These are phyloP conservation scores for Mucor irregularis DNA, from an alignment of 371 early-diverging fungal species.

Conservation along the genomic window DNA sequence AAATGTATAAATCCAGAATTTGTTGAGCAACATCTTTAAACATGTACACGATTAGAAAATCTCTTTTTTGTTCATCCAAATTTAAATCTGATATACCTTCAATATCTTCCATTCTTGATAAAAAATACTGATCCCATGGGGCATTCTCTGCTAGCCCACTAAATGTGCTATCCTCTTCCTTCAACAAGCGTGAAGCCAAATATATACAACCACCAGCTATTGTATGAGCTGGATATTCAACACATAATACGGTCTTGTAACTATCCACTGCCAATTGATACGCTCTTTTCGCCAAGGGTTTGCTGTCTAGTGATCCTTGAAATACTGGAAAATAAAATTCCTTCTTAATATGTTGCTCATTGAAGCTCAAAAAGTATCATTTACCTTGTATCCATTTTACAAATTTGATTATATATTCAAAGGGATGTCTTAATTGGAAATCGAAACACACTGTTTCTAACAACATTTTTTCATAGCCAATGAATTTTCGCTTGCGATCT, in stretches of 20 bases:
- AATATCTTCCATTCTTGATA: constrained; percentile 55
- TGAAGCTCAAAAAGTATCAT: neutral
- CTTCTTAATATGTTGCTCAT: neutral
- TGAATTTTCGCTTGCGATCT: constrained; percentile 56
- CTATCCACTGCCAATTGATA: constrained; percentile 58
- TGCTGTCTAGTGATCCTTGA: constrained; percentile 38
- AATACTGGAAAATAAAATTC: constrained; percentile 1
- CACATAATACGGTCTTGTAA: constrained; percentile 58
- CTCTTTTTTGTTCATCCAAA: too few relatives aligned
- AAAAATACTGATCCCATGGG: constrained; percentile 50
- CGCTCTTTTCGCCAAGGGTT: constrained; percentile 49
- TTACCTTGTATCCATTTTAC: constrained; percentile 59
- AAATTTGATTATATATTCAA: constrained; percentile 63
- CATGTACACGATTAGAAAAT: neutral
- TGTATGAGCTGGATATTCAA: constrained; percentile 65
- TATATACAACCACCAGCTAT: constrained; percentile 67
- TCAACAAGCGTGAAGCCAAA: constrained; percentile 50
- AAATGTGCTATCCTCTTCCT: constrained; percentile 30
- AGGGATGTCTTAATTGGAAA: constrained; percentile 64
- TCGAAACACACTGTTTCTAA: constrained; percentile 67
- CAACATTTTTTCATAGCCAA: constrained; percentile 60
- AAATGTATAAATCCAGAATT: constrained; percentile 56
- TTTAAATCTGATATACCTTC: too few relatives aligned
- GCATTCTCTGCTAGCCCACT: constrained; percentile 20
- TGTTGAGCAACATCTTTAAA: constrained; percentile 57